phyloP scores from a whole-genome alignment of 2,329 filamentous ascomycete genomes.

The Huntiella abstrusa region DNA sequence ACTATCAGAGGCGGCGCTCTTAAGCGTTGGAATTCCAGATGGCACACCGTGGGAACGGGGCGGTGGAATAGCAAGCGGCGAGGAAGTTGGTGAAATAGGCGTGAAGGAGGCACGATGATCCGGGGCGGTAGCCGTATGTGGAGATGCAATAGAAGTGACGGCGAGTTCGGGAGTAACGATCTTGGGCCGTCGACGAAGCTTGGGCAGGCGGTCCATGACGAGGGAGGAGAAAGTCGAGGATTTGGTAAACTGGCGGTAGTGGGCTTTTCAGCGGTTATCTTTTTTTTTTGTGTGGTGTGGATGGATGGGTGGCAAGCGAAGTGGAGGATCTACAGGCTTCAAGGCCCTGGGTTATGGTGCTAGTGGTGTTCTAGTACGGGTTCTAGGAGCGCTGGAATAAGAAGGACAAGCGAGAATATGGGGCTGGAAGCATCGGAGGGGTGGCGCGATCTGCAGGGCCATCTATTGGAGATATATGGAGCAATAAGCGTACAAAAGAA shows the following conservation, averaged over 20 bases:
- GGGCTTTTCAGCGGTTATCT: neutral
- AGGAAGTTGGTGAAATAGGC: conserved; percentile 13
- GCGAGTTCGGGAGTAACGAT: conserved; percentile 3
- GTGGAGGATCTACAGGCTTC: too few relatives aligned
- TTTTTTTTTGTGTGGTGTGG: neutral
- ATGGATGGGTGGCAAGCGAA: too few relatives aligned
- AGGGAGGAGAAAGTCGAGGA: too few relatives aligned
- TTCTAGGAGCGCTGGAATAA: too few relatives aligned
- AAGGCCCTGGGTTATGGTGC: too few relatives aligned
- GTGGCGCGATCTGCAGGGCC: too few relatives aligned
- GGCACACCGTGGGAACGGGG: conserved; percentile 12
- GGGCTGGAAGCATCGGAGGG: too few relatives aligned
- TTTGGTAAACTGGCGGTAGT: neutral
- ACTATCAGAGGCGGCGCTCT: conserved; percentile 7
- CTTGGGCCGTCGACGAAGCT: conserved; percentile 26
- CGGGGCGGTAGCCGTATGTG: conserved; percentile 2
- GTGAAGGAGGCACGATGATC: conserved; percentile 1
- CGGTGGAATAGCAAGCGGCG: conserved; percentile 14
- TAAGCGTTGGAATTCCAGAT: conserved; percentile 8
- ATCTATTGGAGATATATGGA: too few relatives aligned
- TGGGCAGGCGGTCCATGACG: conserved; percentile 24
- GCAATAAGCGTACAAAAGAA: too few relatives aligned
- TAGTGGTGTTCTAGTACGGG: too few relatives aligned
- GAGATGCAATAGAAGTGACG: conserved; percentile 1
- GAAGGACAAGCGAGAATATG: too few relatives aligned